A percentile compares a stretch with the other conserved stretches of the same genome.
phyloP scores from a whole-genome alignment of 2,329 filamentous ascomycete genomes.

The Chaetomium olivaceum region DNA sequence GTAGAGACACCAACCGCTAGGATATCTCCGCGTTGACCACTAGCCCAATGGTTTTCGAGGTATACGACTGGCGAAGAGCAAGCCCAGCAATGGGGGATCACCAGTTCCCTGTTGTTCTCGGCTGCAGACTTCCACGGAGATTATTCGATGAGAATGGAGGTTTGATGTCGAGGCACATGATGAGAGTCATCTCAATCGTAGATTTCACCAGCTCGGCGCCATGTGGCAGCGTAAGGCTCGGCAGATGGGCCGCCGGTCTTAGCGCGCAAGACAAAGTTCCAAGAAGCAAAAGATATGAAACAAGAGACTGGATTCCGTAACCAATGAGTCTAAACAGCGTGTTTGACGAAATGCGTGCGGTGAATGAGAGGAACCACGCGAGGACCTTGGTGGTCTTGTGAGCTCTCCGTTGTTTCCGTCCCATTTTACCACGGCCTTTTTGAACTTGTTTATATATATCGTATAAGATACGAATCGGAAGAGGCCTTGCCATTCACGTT shows the following conservation, averaged over 20 bases:
- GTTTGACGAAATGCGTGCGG: background rate
- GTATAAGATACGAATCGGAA: background rate
- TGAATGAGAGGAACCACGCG: background rate
- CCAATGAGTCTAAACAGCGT: background rate
- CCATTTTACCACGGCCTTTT: background rate
- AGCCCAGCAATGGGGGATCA: slow-evolving; percentile 54
- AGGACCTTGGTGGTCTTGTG: background rate
- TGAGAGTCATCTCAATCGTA: background rate
- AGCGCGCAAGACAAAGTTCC: background rate
- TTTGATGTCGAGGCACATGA: slow-evolving; percentile 85
- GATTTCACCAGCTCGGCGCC: background rate
- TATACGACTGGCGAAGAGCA: slow-evolving; percentile 91
- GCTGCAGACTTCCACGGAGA: slow-evolving; percentile 79
- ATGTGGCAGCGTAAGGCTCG: background rate
- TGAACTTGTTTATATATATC: background rate
- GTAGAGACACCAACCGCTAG: slow-evolving; percentile 57
- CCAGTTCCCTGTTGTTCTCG: slow-evolving; percentile 57
- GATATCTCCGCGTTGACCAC: slow-evolving; percentile 85
- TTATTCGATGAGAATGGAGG: slow-evolving; percentile 65
- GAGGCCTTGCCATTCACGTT: background rate
- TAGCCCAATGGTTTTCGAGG: slow-evolving; percentile 74
- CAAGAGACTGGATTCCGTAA: background rate
- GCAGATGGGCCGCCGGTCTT: background rate
- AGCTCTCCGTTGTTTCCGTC: background rate
- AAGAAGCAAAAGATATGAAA: background rate